Base-by-base conservation (phyloP, 352 stramenopile genomes). In the Phytopythium litorale region DNA sequence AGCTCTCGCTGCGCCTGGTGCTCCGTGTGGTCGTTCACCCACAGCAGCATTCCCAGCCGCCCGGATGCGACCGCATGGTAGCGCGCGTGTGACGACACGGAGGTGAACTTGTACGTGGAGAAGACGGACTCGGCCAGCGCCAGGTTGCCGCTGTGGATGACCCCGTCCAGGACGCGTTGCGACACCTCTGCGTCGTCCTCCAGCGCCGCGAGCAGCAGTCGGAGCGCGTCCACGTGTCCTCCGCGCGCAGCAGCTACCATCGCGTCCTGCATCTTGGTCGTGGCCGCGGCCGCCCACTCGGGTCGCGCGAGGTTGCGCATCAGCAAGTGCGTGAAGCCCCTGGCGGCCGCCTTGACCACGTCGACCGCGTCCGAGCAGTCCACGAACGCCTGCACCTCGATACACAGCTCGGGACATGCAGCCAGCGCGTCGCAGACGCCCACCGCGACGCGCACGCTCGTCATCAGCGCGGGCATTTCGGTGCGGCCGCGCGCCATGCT, bases 221-320 rank as follows among this genome's bases (percentile, higher is more conserved):
- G 16, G 19, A 57, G 62, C 69, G 58, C 61, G 84, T 75, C 15
- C 8, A 46, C 21, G 40, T 76, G 76, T 70, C 66, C 23, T 65
- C 40, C 45, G 57, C 60, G 16, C 40, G 63, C 65, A 55, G 67
- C 64, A 76, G 81, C 84, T 32, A 46, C 55, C n/a, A 53, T n/a
- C 46, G 46, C 46, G 25, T 53, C 46, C 46, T 8, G 46, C 3
- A 33, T 7, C 46, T 53, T 28, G 1, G 12, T 11, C 46, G 16
- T 28, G 7, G n/a, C 11, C 46, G 32, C 11, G 8, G 2, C 4
- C n/a, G 1, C 7, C 46, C 46, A 53, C n/a, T 53, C 46, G n/a
- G 46, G 21, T 0, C 21, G n/a, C 4, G 46, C n/a, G 2, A 53
- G n/a, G 4, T 21, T 11, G 12, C 46, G 46, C 21, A 3, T 11